Percentiles rank a stretch among this genome's conserved stretches.
Evolutionary conservation across 202 grass and related monocot species (phyloP).

Genomic region (Sporobolus alterniflorus): DNA sequence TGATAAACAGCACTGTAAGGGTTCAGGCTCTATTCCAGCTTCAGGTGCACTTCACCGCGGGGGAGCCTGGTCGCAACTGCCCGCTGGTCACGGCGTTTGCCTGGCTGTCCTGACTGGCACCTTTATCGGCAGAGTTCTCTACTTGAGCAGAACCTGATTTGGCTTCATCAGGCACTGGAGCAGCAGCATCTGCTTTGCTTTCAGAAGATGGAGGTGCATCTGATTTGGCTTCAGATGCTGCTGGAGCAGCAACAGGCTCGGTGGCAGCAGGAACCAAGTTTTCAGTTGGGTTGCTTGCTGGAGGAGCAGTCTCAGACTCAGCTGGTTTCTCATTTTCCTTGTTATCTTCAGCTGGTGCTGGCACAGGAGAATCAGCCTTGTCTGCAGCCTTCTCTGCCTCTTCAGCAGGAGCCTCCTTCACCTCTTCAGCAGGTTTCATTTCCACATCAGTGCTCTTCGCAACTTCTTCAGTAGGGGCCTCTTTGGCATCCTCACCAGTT

Average conservation of each 20-base stretch:
- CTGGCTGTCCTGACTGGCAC: conserved; percentile 24
- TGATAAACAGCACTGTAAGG: not conserved
- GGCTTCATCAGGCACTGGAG: conserved; percentile 31
- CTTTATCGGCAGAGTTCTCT: conserved; percentile 26
- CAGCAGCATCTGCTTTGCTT: not conserved
- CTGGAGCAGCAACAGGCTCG: conserved; percentile 6
- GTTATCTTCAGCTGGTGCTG: conserved; percentile 10
- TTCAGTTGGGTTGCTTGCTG: conserved; percentile 32
- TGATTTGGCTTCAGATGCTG: not conserved
- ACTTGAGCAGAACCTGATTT: conserved; percentile 28
- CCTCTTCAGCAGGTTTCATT: conserved; percentile 47
- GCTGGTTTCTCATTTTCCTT: conserved; percentile 21
- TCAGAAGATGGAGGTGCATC: not conserved
- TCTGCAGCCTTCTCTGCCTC: conserved; percentile 30
- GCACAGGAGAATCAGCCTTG: conserved; percentile 17
- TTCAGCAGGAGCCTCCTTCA: conserved; percentile 27
- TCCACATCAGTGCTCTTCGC: conserved; percentile 44
- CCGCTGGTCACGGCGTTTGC: conserved; percentile 39
- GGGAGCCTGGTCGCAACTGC: conserved; percentile 45
- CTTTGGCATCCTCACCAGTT: conserved; percentile 38
- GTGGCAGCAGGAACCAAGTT: conserved; percentile 25
- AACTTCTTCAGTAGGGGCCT: conserved; percentile 29
- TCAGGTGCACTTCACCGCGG: conserved; percentile 55
- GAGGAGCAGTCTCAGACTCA: conserved; percentile 18
- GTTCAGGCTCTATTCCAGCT: not conserved